These are phyloP conservation scores for Rhodotorula graminis DNA, from an alignment of 768 basidiomycete genomes.

Conservation along the genomic window DNA sequence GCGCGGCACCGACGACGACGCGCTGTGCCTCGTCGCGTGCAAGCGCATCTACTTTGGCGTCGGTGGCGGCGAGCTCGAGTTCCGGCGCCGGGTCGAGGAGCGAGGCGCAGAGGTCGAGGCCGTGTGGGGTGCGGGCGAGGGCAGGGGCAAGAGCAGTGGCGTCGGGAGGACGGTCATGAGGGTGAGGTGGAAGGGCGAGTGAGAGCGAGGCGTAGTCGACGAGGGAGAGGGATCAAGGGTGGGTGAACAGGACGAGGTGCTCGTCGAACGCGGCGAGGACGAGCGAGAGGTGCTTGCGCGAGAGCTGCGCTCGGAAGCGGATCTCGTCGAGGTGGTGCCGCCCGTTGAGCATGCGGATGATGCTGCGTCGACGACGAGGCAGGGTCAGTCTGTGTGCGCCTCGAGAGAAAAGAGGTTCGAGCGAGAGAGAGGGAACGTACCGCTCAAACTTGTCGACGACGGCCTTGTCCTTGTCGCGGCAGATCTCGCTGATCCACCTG, in stretches of 20 bases:
- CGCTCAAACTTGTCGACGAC: slow-evolving; percentile 70
- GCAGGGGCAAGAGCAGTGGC: slow-evolving; percentile 49
- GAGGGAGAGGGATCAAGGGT: neutral
- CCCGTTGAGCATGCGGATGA: slow-evolving; percentile 90
- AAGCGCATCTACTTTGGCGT: slow-evolving; percentile 95
- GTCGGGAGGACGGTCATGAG: slow-evolving; percentile 70
- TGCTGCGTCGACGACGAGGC: slow-evolving; percentile 53
- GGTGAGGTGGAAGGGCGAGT: slow-evolving; percentile 44
- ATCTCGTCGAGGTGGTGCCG: slow-evolving; percentile 89
- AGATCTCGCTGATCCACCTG: slow-evolving; percentile 86
- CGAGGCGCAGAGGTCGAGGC: slow-evolving; percentile 54
- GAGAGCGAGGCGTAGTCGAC: slow-evolving; percentile 49
- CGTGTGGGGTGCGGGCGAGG: slow-evolving; percentile 49
- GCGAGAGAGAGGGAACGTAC: slow-evolving; percentile 49
- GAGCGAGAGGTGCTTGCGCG: slow-evolving; percentile 73
- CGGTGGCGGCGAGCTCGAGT: slow-evolving; percentile 77
- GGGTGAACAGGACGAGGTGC: slow-evolving; percentile 56
- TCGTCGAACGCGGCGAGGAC: slow-evolving; percentile 81
- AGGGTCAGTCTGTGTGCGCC: neutral
- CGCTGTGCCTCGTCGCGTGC: slow-evolving; percentile 70
- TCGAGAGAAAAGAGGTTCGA: neutral
- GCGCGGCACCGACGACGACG: slow-evolving; percentile 1
- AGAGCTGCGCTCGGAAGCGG: slow-evolving; percentile 77
- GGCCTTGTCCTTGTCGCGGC: slow-evolving; percentile 66
- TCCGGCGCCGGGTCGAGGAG: slow-evolving; percentile 57